Conservation (phyloP, 306 rosid species). For the Sicyos edulis region DNA sequence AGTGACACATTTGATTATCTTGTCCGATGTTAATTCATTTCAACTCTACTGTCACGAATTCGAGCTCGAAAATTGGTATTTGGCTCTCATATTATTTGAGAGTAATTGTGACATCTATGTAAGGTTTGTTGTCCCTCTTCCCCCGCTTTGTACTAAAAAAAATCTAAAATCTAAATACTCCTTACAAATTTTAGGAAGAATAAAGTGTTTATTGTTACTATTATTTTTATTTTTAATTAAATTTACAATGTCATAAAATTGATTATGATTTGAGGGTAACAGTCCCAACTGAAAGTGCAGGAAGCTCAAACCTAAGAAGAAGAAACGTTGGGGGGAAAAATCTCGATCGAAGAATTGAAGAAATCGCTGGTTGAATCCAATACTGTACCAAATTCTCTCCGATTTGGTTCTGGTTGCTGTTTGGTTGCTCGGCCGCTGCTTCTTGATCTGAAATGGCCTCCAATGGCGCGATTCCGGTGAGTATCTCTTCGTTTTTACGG, state of each 20-base stretch:
- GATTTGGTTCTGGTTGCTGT: neutral
- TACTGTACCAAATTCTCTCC: neutral
- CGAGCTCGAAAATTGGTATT: no score
- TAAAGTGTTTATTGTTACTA: no score
- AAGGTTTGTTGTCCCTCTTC: no score
- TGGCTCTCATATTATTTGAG: no score
- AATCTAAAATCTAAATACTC: no score
- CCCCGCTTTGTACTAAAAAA: no score
- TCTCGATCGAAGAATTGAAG: conserved; percentile 12
- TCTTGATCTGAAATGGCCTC: conserved; percentile 63
- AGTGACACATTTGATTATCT: no score
- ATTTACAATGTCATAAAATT: neutral
- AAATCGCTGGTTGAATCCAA: neutral
- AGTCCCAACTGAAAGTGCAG: conserved; percentile 9
- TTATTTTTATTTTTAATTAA: neutral
- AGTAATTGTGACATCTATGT: no score
- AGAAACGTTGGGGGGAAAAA: neutral
- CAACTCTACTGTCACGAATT: no score
- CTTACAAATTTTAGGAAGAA: no score
- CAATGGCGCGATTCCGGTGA: conserved; percentile 60
- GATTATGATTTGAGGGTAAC: neutral
- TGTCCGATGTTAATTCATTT: no score
- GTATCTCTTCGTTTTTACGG: conserved; percentile 19
- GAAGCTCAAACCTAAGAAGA: conserved; percentile 16
- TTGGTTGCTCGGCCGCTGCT: neutral